Percentiles rank a stretch among this genome's conserved stretches.
Evolutionary conservation across 2,329 filamentous ascomycete species (phyloP).

Genomic region (Colletotrichum melonis): DNA sequence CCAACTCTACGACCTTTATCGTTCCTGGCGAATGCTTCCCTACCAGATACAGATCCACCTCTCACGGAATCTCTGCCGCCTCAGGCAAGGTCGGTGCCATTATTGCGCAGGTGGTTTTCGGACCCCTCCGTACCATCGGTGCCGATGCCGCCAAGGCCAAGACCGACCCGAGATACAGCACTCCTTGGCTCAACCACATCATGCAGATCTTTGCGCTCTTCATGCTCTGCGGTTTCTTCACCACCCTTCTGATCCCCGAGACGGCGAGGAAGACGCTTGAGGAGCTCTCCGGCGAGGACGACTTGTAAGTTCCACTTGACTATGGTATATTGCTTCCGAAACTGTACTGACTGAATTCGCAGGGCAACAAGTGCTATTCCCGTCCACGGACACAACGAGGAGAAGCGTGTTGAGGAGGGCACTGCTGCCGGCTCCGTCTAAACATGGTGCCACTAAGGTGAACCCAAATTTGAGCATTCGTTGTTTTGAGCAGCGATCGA

Average conservation of each 20-base stretch:
- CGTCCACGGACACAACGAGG: slow-evolving; percentile 25
- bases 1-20: slow-evolving; percentile 72
- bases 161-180: slow-evolving; percentile 33
- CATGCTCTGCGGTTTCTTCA: slow-evolving; percentile 56
- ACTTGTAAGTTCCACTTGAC: slow-evolving; percentile 19
- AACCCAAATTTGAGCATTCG: not conserved
- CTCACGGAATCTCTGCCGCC: slow-evolving; percentile 71
- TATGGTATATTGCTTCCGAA: too few species aligned
- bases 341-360: not conserved
- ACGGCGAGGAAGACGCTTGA: slow-evolving; percentile 57
- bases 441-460: not conserved
- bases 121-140: slow-evolving; percentile 52
- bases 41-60: slow-evolving; percentile 71
- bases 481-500: slow-evolving; percentile 9
- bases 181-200: slow-evolving; percentile 35
- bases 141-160: slow-evolving; percentile 56
- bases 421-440: slow-evolving; percentile 15
- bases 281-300: slow-evolving; percentile 58
- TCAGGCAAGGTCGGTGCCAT: slow-evolving; percentile 69
- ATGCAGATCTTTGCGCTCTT: slow-evolving; percentile 52
- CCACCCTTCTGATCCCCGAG: slow-evolving; percentile 59
- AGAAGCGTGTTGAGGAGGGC: slow-evolving; percentile 34
- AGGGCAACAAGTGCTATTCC: slow-evolving; percentile 26
- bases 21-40: slow-evolving; percentile 74
- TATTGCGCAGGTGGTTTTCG: slow-evolving; percentile 61